phyloP scores from a whole-genome alignment of 2,329 filamentous ascomycete species.

The Penicillium sp. region DNA sequence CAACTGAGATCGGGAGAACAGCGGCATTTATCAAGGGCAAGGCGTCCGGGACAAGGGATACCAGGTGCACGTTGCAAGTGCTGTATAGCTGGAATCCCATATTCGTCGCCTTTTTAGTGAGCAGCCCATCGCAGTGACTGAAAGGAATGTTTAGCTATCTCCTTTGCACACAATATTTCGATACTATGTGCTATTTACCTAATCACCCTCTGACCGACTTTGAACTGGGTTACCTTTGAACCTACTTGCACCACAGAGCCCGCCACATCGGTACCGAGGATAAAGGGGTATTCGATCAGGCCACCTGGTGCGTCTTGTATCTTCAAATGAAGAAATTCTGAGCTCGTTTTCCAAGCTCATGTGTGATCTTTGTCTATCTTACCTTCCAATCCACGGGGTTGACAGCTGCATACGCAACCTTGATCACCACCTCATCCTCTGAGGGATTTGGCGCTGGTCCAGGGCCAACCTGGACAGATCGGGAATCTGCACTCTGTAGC shows the following conservation, averaged over 20 bases:
- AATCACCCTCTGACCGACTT: constrained; percentile 28
- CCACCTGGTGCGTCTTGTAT: not conserved
- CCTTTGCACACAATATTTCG: not conserved
- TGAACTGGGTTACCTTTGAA: constrained; percentile 24
- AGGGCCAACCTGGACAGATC: constrained; percentile 6
- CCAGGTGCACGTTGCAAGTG: constrained; percentile 21
- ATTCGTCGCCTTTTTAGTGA: constrained; percentile 26
- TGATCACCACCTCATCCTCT: constrained; percentile 18
- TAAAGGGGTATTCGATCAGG: constrained; percentile 10
- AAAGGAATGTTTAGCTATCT: not conserved
- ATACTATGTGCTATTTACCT: constrained; percentile 12
- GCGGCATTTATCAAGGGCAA: constrained; percentile 35
- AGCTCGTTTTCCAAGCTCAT: not conserved
- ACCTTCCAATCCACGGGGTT: constrained; percentile 18
- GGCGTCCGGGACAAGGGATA: constrained; percentile 30
- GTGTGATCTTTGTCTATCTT: not conserved
- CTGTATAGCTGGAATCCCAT: constrained; percentile 32
- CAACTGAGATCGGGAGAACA: constrained; percentile 37
- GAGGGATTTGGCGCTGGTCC: constrained; percentile 11
- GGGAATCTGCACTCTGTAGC: constrained; percentile 5
- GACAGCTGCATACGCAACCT: constrained; percentile 15
- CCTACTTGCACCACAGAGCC: constrained; percentile 50
- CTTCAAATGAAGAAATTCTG: not conserved
- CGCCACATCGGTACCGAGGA: constrained; percentile 47
- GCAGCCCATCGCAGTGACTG: constrained; percentile 16